Percentiles rank a stretch among this genome's conserved stretches.
Conservation (phyloP, 805 yeast species). For the Lipomyces yamadae region DNA sequence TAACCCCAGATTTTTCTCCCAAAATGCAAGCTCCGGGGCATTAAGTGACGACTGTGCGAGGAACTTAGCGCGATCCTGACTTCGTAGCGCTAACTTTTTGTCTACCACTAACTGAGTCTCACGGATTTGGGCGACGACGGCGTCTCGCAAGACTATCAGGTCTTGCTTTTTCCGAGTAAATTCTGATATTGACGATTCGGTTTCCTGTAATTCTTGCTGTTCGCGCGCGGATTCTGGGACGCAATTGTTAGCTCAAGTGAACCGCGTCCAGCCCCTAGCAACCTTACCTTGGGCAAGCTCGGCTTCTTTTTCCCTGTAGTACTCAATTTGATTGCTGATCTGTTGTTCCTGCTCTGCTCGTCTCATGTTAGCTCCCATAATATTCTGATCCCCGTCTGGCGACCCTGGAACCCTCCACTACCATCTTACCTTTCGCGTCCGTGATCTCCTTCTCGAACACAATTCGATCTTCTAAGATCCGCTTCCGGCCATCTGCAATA, state of each 20-base stretch:
- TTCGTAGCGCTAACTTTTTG: constrained; percentile 42
- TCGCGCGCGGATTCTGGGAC: constrained; percentile 36
- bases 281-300: constrained; percentile 32
- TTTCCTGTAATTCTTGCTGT: constrained; percentile 40
- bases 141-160: constrained; percentile 34
- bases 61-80: constrained; percentile 47
- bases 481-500: constrained; percentile 46
- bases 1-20: constrained; percentile 61
- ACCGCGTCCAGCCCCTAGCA: too few relatives aligned
- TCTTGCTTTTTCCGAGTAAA: constrained; percentile 41
- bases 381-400: neutral
- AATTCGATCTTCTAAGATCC: constrained; percentile 35
- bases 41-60: constrained; percentile 54
- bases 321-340: constrained; percentile 46
- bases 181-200: constrained; percentile 40
- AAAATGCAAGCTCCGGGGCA: constrained; percentile 56
- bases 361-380: neutral
- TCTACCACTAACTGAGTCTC: constrained; percentile 47
- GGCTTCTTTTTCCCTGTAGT: constrained; percentile 30
- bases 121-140: constrained; percentile 41
- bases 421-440: constrained; percentile 32
- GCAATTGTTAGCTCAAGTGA: neutral
- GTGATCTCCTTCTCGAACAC: constrained; percentile 33
- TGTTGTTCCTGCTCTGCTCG: constrained; percentile 39
- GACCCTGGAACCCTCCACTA: neutral